Base-by-base conservation (phyloP, 352 stramenopile genomes). In the Globisporangium cystogenes region DNA sequence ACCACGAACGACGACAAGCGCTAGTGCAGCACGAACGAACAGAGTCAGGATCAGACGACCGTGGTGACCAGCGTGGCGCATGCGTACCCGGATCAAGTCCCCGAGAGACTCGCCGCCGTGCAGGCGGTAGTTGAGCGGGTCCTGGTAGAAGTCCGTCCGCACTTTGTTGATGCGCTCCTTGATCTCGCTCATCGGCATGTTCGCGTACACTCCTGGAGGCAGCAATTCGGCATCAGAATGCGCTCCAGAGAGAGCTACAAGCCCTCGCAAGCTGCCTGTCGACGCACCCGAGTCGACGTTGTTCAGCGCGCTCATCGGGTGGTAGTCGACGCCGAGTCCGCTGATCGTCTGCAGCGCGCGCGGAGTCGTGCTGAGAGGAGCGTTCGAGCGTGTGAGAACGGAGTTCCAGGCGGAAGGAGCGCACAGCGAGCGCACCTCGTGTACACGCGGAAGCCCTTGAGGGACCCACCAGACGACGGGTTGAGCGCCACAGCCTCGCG, bases 51-150 rank as follows among this genome's bases (percentile, higher is more conserved):
- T 5, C n/a, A 48, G 16, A 59, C 33, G 18, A 3, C 11, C 33
- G 11, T 7, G 20, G 35, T 21, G 20, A 8, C 8, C 16, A 52
- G 0, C 18, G 31, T 18, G 29, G n/a, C 24, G 39, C 56, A 39
- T 18, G n/a, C 67, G 16, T 58, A 79, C 70, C 36, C 67, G 67
- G 45, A 76, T 61, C 35, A 79, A 57, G 57, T 79, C 67, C 20
- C 64, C 67, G 20, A 79, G 65, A 21, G 70, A 79, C 40, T 79
- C 70, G 15, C 70, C 70, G 18, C 67, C 70, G 35, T 79, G 67
- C 16, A 76, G 53, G 23, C 70, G 70, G 49, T 76, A 79, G 49
- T 75, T 79, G 45, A 79, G 66, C 3, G 70, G 70, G 16, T 79
- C 70, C n/a, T 60, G 58, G 21, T 65, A 74, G 48, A 75, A 79